These are phyloP conservation scores for Anthracocystis setariae DNA, from an alignment of 1,284 basidiomycete genomes.

Conservation along the genomic window DNA sequence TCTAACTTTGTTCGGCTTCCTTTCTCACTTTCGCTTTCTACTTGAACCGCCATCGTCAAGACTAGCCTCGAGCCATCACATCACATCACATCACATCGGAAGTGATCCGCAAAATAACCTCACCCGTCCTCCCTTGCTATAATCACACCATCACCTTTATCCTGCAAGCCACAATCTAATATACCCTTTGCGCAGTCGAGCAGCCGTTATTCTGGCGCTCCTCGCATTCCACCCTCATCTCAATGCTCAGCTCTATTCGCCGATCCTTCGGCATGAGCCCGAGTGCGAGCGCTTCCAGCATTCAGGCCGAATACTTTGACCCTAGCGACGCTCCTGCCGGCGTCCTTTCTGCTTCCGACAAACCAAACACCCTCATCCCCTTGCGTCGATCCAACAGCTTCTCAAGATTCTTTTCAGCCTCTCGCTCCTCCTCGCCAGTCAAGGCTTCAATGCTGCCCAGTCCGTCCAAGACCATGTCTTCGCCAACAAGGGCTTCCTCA, in stretches of 20 bases:
- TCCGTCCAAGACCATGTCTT: conserved; percentile 4
- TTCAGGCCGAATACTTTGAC: conserved; percentile 16
- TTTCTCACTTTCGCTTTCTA: neutral
- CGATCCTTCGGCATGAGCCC: conserved; percentile 51
- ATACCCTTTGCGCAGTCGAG: neutral
- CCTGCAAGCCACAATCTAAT: too few relatives aligned
- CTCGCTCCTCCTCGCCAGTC: conserved; percentile 27
- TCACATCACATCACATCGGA: too few relatives aligned
- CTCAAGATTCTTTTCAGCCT: conserved; percentile 44
- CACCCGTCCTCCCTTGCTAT: neutral
- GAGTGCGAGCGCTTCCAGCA: conserved; percentile 29
- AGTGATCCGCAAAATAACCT: too few relatives aligned
- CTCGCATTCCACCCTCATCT: neutral
- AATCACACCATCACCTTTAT: too few relatives aligned
- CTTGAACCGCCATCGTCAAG: neutral
- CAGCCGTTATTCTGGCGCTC: conserved; percentile 1
- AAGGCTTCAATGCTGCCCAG: conserved; percentile 11
- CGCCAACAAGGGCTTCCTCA: conserved; percentile 17
- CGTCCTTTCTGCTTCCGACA: conserved; percentile 31
- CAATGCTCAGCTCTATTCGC: conserved; percentile 40
- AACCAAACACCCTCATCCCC: conserved; percentile 40
- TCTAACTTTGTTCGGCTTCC: neutral
- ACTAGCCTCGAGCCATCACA: neutral
- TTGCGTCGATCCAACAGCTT: conserved; percentile 45
- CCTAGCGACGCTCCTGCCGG: conserved; percentile 5